These are phyloP conservation scores for Xanthoceras sorbifolium DNA, from an alignment of 345 rosid species.

Conservation along the genomic window DNA sequence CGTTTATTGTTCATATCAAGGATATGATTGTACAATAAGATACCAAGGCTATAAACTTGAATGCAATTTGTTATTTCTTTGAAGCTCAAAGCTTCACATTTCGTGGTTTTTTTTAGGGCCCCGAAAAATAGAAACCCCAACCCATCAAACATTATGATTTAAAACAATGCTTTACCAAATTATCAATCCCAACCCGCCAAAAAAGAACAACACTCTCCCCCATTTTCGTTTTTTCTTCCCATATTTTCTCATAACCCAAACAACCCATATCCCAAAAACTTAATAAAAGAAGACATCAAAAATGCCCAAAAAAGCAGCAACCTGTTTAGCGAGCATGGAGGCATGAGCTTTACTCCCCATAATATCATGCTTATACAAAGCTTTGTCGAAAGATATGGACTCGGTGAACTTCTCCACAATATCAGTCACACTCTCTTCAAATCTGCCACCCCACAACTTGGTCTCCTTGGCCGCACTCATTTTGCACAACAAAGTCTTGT, in stretches of 20 bases:
- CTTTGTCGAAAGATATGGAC: slow-evolving; percentile 85
- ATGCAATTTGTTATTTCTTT: not conserved
- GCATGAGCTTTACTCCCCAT: slow-evolving; percentile 97
- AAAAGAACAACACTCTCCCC: not conserved
- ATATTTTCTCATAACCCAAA: slow-evolving; percentile 12
- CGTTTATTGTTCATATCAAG: too few relatives aligned
- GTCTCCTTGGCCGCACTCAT: slow-evolving; percentile 61
- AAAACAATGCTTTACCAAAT: not conserved
- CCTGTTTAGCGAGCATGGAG: slow-evolving; percentile 89
- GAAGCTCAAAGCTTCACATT: too few relatives aligned
- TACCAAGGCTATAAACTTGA: too few relatives aligned
- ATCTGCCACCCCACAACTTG: slow-evolving; percentile 98
- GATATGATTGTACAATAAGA: too few relatives aligned
- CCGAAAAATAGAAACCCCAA: not conserved
- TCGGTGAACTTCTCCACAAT: slow-evolving; percentile 92
- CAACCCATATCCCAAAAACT: slow-evolving; percentile 3
- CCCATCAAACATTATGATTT: not conserved
- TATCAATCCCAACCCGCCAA: too few relatives aligned
- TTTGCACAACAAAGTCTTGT: slow-evolving; percentile 38
- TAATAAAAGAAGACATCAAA: not conserved
- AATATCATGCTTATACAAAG: slow-evolving; percentile 76
- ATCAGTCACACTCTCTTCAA: slow-evolving; percentile 83
- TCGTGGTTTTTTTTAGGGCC: not conserved
- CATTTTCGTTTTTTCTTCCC: not conserved
- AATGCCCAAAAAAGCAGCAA: slow-evolving; percentile 17